Percentiles rank a stretch among this genome's conserved stretches.
Conservation (phyloP, 306 rosid species). For the Sophora flavescens region DNA sequence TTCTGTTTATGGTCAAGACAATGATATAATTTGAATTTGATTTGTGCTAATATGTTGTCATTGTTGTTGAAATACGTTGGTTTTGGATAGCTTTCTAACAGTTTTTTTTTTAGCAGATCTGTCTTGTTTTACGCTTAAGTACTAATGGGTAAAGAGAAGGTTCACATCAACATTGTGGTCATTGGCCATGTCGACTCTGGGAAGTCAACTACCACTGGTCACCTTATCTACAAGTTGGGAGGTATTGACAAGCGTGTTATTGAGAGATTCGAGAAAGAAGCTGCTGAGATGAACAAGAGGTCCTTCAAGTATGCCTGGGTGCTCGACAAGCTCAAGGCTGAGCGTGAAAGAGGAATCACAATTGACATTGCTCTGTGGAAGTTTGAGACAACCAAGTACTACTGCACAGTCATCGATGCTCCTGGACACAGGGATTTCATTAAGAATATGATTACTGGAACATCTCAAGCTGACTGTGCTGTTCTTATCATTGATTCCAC, state of each 20-base stretch:
- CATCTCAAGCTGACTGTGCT: conserved; percentile 93
- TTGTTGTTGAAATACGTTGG: background rate
- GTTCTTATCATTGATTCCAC: conserved; percentile 93
- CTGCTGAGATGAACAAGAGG: conserved; percentile 96
- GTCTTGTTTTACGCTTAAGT: conserved; percentile 10
- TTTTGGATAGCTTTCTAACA: background rate
- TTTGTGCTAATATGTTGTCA: background rate
- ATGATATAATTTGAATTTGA: too few relatives aligned
- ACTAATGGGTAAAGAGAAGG: conserved; percentile 83
- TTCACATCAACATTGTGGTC: conserved; percentile 92
- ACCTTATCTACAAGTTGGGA: conserved; percentile 92
- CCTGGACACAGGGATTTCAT: conserved; percentile 95
- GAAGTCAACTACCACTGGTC: conserved; percentile 91
- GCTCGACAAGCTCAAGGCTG: conserved; percentile 95
- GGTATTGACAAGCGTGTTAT: conserved; percentile 98
- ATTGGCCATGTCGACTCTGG: conserved; percentile 97
- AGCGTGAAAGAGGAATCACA: conserved; percentile 95
- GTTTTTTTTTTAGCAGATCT: conserved; percentile 3
- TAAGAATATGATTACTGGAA: conserved; percentile 94
- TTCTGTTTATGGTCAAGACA: background rate
- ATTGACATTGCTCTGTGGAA: conserved; percentile 95
- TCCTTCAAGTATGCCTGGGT: conserved; percentile 99
- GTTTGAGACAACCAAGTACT: conserved; percentile 89
- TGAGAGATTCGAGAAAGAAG: conserved; percentile 93
- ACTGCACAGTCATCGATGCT: conserved; percentile 95